Evolutionary conservation across 2,329 filamentous ascomycete genomes (phyloP).

Genomic region (Aspergillus sp.): DNA sequence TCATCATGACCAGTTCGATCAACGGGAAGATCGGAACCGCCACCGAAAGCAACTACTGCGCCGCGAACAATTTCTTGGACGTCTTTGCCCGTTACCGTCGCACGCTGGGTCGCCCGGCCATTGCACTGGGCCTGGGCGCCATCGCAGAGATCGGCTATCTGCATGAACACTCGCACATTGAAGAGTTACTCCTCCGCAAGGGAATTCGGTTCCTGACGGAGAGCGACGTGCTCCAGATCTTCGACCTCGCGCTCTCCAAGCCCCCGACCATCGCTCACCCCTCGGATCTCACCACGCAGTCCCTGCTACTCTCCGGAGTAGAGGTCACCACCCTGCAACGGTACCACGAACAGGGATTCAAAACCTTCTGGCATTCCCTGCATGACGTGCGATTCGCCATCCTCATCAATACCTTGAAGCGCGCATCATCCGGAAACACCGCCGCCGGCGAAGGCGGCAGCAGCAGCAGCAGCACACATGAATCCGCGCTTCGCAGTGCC

Average conservation of each 20-base stretch:
- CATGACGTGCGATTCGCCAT: neutral
- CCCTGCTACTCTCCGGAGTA: neutral
- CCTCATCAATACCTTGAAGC: neutral
- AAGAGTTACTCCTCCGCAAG: neutral
- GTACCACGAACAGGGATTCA: neutral
- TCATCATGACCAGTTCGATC: constrained; percentile 28
- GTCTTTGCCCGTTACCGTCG: neutral
- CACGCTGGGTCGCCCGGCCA: neutral
- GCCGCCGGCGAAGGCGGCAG: neutral
- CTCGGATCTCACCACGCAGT: neutral
- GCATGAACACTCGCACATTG: neutral
- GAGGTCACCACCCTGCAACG: neutral
- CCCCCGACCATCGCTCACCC: neutral
- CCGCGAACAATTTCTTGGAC: neutral
- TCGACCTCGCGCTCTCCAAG: neutral
- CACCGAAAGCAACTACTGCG: neutral
- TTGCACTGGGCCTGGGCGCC: neutral
- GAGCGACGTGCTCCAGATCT: neutral
- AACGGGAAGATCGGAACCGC: constrained; percentile 30
- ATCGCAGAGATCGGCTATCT: neutral
- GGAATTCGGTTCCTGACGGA: neutral
- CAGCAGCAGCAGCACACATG: neutral
- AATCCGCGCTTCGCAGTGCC: neutral
- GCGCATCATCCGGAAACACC: neutral
- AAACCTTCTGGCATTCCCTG: neutral